Base-by-base conservation (phyloP, 306 rosid genomes). In the Trifolium pratense region DNA sequence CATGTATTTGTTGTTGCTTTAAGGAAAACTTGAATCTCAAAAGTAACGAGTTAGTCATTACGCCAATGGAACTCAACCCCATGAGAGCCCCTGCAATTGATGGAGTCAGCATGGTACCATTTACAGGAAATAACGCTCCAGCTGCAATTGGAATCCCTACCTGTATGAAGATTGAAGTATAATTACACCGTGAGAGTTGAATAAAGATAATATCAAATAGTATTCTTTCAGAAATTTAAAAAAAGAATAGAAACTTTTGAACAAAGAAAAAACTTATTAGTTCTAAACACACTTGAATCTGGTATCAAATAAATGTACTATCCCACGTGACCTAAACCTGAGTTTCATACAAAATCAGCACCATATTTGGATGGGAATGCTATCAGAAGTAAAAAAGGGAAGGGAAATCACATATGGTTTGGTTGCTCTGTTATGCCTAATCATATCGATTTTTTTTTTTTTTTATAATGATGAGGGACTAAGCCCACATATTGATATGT, bases 81-180 rank as follows among this genome's bases (percentile, higher is more conserved):
- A 93, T 89, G 45, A 93, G 90, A 17, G 97, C 98, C 78, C 98
- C 98, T 5, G 98, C 98, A 55, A 93, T 93, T 57, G 97, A 93
- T 55, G 98, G 98, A 75, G 94, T 93, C 84, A 93, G 83, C 80
- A 91, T 74, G 39, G 93, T 88, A 60, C 98, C 97, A 51, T 89
- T 91, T 62, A 89, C 66, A 12, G 97, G 98, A 71, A 91, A 86
- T 88, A 93, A 72, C 73, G 85, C 82, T 74, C 98, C 98, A 31
- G 97, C 97, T 31, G 97, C 98, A 76, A 93, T 88, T 82, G 98
- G 98, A 83, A 93, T 84, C 65, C 97, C 98, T 73, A 93, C 96
- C 98, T 93, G 87, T 71, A 81, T 9, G 66, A 53, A 77, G 39
- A 69, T 25, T 55, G 52, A 34, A 46, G 62, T 39, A 65, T 68